Conservation (phyloP, 1,284 basidiomycete species). For the Erythrobasidium hasegawianum region DNA sequence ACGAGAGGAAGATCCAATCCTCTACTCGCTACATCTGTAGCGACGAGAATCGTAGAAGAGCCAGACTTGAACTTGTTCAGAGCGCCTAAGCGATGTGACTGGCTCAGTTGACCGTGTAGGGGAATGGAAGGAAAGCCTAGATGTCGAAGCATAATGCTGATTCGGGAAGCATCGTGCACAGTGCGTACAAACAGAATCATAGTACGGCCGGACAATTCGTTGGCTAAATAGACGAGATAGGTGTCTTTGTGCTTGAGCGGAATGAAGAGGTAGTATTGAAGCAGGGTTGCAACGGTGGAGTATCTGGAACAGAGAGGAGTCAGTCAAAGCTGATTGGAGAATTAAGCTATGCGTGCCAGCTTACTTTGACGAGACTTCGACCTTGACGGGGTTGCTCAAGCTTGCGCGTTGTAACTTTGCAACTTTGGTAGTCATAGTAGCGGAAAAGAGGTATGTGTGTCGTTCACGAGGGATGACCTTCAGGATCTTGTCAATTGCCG, state of each 20-base stretch:
- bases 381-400: constrained; percentile 86
- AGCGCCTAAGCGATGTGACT: constrained; percentile 90
- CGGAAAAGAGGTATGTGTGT: constrained; percentile 93
- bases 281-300: constrained; percentile 88
- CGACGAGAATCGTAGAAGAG: constrained; percentile 83
- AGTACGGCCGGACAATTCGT: constrained; percentile 84
- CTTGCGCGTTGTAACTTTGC: constrained; percentile 96
- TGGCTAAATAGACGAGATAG: constrained; percentile 83
- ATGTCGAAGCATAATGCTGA: constrained; percentile 83
- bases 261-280: constrained; percentile 94
- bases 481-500: constrained; percentile 93
- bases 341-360: constrained; percentile 44
- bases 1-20: constrained; percentile 96
- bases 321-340: not conserved
- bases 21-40: constrained; percentile 94
- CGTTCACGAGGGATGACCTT: constrained; percentile 93
- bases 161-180: constrained; percentile 84
- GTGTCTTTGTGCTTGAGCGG: constrained; percentile 91
- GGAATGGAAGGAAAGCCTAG: constrained; percentile 94
- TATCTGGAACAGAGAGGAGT: constrained; percentile 61
- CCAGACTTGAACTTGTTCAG: constrained; percentile 95
- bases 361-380: constrained; percentile 90
- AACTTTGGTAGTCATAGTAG: constrained; percentile 99
- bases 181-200: constrained; percentile 97
- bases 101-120: constrained; percentile 89